Evolutionary conservation across 1,284 basidiomycete genomes (phyloP).

Genomic region (Cutaneotrichosporon mucoides): DNA sequence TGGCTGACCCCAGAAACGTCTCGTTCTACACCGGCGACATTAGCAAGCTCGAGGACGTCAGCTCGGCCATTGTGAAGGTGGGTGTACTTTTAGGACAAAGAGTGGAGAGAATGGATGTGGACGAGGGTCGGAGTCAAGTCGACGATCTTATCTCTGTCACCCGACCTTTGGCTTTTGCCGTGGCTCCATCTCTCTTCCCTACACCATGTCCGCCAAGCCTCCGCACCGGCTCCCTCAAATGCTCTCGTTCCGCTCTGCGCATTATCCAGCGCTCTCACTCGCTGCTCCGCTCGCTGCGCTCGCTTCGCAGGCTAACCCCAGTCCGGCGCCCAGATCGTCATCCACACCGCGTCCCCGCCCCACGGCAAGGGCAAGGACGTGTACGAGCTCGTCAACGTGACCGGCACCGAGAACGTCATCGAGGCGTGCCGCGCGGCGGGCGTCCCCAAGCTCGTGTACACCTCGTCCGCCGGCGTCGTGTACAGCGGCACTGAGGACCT

Average conservation of each 20-base stretch:
- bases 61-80: slow-evolving; percentile 69
- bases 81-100: slow-evolving; percentile 25
- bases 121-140: too few species aligned
- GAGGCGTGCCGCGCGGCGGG: slow-evolving; percentile 67
- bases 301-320: slow-evolving; percentile 36
- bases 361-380: slow-evolving; percentile 66
- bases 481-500: slow-evolving; percentile 76
- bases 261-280: too few species aligned
- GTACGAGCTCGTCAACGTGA: slow-evolving; percentile 91
- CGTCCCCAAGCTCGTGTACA: slow-evolving; percentile 88
- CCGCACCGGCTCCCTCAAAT: too few species aligned
- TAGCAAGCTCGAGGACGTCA: slow-evolving; percentile 67
- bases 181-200: too few species aligned
- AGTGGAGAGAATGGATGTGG: background rate
- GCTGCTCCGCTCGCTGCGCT: too few species aligned
- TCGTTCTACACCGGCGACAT: slow-evolving; percentile 84
- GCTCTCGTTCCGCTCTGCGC: too few species aligned
- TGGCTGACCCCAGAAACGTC: slow-evolving; percentile 56
- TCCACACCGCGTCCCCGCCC: slow-evolving; percentile 92
- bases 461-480: slow-evolving; percentile 88
- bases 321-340: slow-evolving; percentile 79
- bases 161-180: too few species aligned
- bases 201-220: too few species aligned
- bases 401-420: slow-evolving; percentile 83
- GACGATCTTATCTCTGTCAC: too few species aligned